phyloP scores from a whole-genome alignment of 1,284 basidiomycete genomes.

The Trametes versicolor region DNA sequence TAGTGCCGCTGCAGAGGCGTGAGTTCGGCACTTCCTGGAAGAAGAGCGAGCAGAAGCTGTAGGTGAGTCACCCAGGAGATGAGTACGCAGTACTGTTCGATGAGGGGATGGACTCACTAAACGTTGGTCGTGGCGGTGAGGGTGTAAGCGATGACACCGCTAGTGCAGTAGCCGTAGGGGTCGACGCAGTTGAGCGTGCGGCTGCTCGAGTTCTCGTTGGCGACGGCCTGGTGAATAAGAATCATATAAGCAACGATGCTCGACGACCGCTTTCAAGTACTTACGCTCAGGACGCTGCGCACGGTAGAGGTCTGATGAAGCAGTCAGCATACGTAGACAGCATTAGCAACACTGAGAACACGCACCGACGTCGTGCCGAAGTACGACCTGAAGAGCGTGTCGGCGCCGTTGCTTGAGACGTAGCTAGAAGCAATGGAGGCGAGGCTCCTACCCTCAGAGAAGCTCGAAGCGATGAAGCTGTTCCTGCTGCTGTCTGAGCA shows the following conservation, averaged over 20 bases:
- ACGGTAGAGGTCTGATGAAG: slow-evolving; percentile 29
- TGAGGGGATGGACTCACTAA: slow-evolving; percentile 24
- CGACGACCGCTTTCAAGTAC: background rate
- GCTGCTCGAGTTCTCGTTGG: slow-evolving; percentile 38
- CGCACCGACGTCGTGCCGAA: slow-evolving; percentile 35
- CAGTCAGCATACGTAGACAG: background rate
- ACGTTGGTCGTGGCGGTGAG: slow-evolving; percentile 35
- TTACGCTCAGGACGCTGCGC: slow-evolving; percentile 29
- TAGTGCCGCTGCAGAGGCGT: slow-evolving; percentile 38
- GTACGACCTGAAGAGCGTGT: slow-evolving; percentile 38
- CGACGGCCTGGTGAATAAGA: slow-evolving; percentile 22
- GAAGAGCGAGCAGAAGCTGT: slow-evolving; percentile 39
- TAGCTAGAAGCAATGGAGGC: slow-evolving; percentile 37
- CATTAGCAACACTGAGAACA: background rate
- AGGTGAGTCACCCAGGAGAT: background rate
- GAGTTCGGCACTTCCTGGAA: slow-evolving; percentile 38
- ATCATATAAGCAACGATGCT: background rate
- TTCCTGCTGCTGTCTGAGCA: slow-evolving; percentile 34
- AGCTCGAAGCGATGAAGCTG: slow-evolving; percentile 39
- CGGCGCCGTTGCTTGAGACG: slow-evolving; percentile 34
- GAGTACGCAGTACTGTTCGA: background rate
- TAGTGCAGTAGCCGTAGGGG: slow-evolving; percentile 35
- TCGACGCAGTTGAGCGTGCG: slow-evolving; percentile 39
- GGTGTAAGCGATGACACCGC: slow-evolving; percentile 39
- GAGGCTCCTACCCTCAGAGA: slow-evolving; percentile 38